Evolutionary conservation across 345 rosid species (phyloP), one percentile per base, ranked within the genome.

Genomic region (Lepidium didymum): DNA sequence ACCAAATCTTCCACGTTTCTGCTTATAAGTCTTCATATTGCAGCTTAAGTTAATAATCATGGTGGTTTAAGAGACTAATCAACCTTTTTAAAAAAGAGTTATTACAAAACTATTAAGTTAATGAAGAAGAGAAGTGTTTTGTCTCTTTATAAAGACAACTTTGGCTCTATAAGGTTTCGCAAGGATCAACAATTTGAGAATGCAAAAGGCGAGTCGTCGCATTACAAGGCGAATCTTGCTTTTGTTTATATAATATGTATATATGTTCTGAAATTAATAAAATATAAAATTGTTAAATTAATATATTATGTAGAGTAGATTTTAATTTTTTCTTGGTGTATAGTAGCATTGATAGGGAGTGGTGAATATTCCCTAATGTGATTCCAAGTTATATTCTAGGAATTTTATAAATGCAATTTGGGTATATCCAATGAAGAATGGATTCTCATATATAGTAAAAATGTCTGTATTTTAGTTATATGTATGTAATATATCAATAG

Each of bases 131-230:
- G 50, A 21, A 21, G 50, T 41, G 10, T 43, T 34, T 9, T 51
- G 78, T 73, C 71, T 73, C 59, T 67, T 47, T 74, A 58, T 74
- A 74, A 58, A 74, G 58, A 52, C 43, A 45, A 31, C 23, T 41
- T 71, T 79, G 97, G 88, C 91, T 85, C 89, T 70, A 82, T 77
- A 72, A 15, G 79, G 96, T 81, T 85, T 88, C 89, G 63, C 69
- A 61, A 72, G 59, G 74, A 61, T 62, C 74, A 54, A 51, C 60
- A 67, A 54, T 47, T 31, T 60, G 31, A 43, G 8, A 44, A 27
- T 27, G 45, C 2, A 62, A 31, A 68, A 68, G 78, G 62, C 74
- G 69, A 41, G 74, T 6, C 69, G 74, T 75, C 74, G 78, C 69
- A 45, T 74, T 67, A 64, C 59, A 55, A 71, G 69, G 71, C 72